Evolutionary conservation across 345 rosid species (phyloP).

Genomic region (Citrus glauca): DNA sequence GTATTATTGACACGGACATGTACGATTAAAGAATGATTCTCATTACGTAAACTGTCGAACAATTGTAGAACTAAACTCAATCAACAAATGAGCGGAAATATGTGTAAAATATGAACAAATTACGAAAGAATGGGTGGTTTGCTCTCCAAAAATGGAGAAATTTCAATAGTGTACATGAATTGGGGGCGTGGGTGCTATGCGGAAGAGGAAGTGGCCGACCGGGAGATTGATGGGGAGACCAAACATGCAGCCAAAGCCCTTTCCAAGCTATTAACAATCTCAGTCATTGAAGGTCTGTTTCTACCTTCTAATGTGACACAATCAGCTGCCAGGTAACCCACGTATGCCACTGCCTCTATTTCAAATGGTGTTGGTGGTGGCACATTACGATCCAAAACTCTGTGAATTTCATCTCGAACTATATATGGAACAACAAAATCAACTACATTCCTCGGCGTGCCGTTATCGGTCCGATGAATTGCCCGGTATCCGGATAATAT

Average conservation of each 20-base stretch:
- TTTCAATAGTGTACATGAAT: background rate
- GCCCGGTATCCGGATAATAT: constrained; percentile 58
- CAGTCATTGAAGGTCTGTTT: constrained; percentile 61
- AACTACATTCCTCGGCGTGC: constrained; percentile 52
- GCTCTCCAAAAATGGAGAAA: constrained; percentile 1
- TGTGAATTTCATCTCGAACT: constrained; percentile 53
- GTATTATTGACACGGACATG: background rate
- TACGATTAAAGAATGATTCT: background rate
- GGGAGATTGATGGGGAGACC: constrained; percentile 26
- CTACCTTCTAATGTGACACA: constrained; percentile 50
- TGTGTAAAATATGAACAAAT: background rate
- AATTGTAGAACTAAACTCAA: background rate
- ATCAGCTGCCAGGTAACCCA: constrained; percentile 60
- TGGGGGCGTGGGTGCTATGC: background rate
- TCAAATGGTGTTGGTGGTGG: constrained; percentile 71
- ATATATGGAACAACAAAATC: constrained; percentile 63
- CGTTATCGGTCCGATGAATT: constrained; percentile 55
- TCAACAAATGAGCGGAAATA: background rate
- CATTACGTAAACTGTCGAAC: background rate
- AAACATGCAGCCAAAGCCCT: constrained; percentile 48
- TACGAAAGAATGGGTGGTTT: background rate
- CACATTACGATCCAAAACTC: constrained; percentile 55
- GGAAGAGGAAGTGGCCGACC: constrained; percentile 38
- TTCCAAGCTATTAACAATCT: constrained; percentile 49
- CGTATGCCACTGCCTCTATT: constrained; percentile 61